These are phyloP conservation scores for Penicillium atrosanguineum DNA, from an alignment of 495 filamentous ascomycete genomes.

Conservation along the genomic window DNA sequence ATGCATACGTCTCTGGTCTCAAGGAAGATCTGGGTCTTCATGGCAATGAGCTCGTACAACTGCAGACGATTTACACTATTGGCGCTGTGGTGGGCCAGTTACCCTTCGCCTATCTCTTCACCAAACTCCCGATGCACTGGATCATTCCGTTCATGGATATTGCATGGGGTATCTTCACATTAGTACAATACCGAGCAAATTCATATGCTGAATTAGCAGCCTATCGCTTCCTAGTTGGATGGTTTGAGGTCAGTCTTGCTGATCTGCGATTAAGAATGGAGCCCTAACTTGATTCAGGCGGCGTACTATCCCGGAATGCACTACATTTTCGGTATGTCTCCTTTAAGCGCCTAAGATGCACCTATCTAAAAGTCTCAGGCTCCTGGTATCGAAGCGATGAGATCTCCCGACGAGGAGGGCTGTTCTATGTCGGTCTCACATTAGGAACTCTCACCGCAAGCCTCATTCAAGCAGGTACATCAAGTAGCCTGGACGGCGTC, in stretches of 20 bases:
- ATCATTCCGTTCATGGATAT: constrained; percentile 43
- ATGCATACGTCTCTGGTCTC: constrained; percentile 29
- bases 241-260: constrained; percentile 61
- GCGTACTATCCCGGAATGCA: constrained; percentile 47
- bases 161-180: constrained; percentile 47
- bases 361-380: constrained; percentile 28
- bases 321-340: constrained; percentile 44
- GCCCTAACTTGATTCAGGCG: constrained; percentile 18
- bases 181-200: constrained; percentile 41
- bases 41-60: constrained; percentile 48
- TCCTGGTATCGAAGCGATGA: constrained; percentile 43
- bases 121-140: constrained; percentile 46
- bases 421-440: constrained; percentile 49
- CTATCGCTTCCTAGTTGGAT: constrained; percentile 82
- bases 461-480: constrained; percentile 48
- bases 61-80: constrained; percentile 49
- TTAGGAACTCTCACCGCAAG: constrained; percentile 51
- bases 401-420: constrained; percentile 43
- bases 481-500: constrained; percentile 40
- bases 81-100: constrained; percentile 51
- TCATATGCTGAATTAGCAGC: constrained; percentile 39
- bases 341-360: neutral
- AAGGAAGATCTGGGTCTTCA: constrained; percentile 31
- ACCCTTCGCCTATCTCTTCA: constrained; percentile 51
- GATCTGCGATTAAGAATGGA: neutral